Conservation (phyloP, 257 asterid species). For the Jaltomata sinuosa region DNA sequence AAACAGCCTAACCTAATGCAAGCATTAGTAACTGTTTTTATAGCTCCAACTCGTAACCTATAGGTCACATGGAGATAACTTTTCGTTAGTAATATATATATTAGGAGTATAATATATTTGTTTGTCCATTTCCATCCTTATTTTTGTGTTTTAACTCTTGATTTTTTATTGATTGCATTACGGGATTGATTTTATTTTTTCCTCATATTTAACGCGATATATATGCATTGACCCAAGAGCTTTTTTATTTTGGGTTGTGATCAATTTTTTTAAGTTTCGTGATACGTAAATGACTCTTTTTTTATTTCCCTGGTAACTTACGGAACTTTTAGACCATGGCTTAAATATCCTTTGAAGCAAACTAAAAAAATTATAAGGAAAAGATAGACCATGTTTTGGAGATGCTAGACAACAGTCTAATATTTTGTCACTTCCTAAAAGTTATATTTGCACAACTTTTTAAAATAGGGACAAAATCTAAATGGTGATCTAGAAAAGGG, state of each 20-base stretch:
- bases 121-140: background rate
- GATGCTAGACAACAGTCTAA: background rate
- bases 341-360: background rate
- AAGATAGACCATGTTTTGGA: background rate
- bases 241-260: too few species aligned
- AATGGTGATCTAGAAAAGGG: background rate
- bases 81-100: too few species aligned
- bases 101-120: background rate
- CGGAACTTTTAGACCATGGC: background rate
- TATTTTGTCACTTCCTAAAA: background rate
- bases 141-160: background rate
- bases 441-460: background rate
- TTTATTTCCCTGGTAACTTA: background rate
- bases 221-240: background rate
- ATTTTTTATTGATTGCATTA: background rate
- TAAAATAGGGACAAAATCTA: background rate
- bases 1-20: too few species aligned
- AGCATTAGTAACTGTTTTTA: too few species aligned
- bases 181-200: background rate
- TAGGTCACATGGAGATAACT: too few species aligned
- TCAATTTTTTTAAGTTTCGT: too few species aligned
- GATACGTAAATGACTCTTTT: background rate
- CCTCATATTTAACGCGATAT: too few species aligned
- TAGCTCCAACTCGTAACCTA: too few species aligned
- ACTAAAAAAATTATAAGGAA: background rate